Base-by-base conservation (phyloP, 345 rosid species). In the Gossypium bickii region DNA sequence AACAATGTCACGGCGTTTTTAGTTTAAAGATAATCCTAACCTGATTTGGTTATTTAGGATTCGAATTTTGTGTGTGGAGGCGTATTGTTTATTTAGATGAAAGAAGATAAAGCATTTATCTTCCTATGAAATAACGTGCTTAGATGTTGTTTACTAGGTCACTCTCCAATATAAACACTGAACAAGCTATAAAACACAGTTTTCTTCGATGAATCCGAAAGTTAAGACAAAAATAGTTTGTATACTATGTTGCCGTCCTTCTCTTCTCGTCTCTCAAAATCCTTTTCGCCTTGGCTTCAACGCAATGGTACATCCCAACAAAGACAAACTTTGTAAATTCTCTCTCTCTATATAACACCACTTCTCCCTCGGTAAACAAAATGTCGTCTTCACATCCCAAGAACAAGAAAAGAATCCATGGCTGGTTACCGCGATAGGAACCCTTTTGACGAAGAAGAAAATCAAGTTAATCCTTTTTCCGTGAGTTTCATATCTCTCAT, bases 381-480 rank as follows among this genome's bases (percentile, higher is more conserved):
- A 20, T 1, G 74, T 63, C 34, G 62, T 20, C 52, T 75, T 67
- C 44, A 57, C 58, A 43, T 71, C 18, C 44, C 22, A 25, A 27
- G 48, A 41, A 34, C 38, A 29, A 29, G 38, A 29, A 29, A 4
- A 29, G 6, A 6, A 29, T 4, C 12, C 24, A 91, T 93, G 98
- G 95, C 95, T 74, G 87, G 88, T 78, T 89, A 91, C 20, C 87
- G 80, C 78, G 96, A 93, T 75, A 82, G 78, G 49, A 93, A 94
- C 71, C 97, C 98, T 0, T 92, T 92, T 75, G 94, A 86, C 20
- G 97, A 92, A 29, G 96, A 90, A 48, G 88, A 89, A 67, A 86
- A 87, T 65, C 90, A 88, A 80, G 93, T 92, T 71, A 90, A 94
- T 80, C 98, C 97, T 75, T 94, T 94, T 83, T 84, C 95, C 24